Evolutionary conservation across 345 rosid genomes (phyloP), one percentile per base, ranked within the genome.

Genomic region (Microcos paniculata): DNA sequence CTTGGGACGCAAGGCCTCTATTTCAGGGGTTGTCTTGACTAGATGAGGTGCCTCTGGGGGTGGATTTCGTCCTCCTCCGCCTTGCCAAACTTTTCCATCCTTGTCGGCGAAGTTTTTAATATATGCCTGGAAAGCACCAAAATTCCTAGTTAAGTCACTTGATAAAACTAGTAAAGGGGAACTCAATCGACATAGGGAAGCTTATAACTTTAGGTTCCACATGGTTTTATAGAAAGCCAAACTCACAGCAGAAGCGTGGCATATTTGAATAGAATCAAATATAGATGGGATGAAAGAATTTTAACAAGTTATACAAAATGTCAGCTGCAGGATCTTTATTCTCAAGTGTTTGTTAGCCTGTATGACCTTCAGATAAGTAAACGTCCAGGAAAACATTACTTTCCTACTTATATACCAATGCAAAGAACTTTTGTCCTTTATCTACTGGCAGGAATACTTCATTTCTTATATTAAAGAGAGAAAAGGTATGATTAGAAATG

Each of bases 61-160:
- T 1, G 98, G 98, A 75, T 96, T 93, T 78, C 98, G 82, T 21
- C 99, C 99, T 62, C 98, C 97, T 19, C 96, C 99, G 69, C 98
- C 98, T 91, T 91, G 99, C 98, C 98, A 96, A 43, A 94, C 94
- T 80, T 91, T 94, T 63, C 99, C 98, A 62, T 96, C 99, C 84
- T 90, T 91, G 85, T 96, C 98, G 9, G 90, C 80, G 23, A 96
- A 96, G 84, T 83, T 93, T 78, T 80, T 89, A 46, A 72, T 65
- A 78, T 88, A 96, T 18, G 94, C 83, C 99, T 96, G 90, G 43
- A 73, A 73, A 57, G 64, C 62, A 57, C 55, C 82, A 66, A 76
- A 30, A 10, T 28, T 31, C 40, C n/a, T 13, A 24, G 62, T 74
- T 76, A 77, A 40, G 51, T 3, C 53, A 63, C 19, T n/a, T 11